Base-by-base conservation (phyloP, 2,329 filamentous ascomycete genomes). In the Mycosphaerelloides madeirae region DNA sequence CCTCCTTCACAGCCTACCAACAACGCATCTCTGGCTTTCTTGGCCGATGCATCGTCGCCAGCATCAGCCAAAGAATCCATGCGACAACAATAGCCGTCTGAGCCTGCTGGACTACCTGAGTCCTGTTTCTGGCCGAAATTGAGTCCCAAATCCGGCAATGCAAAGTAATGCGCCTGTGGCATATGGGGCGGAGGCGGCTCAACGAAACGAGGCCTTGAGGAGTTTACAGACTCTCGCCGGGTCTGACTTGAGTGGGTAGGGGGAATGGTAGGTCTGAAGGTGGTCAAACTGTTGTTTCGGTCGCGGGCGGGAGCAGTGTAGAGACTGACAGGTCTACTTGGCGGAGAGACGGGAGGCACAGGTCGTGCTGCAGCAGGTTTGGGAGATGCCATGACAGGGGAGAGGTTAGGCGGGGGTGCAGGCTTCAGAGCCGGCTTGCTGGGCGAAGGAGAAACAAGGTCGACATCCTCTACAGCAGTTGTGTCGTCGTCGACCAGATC, bases 1-100 rank as follows among this genome's bases (percentile, higher is more conserved):
- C 83, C 83, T 32, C 87, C 87, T 62, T 95, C 85, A 54, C 83
- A 88, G 1, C 90, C 90, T 7, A 87, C 78, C 3, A 95, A 66
- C 34, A 89, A 71, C 19, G 86, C 80, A 63, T 84, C 83, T 58
- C 85, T 77, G 42, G 69, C 60, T 11, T 60, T 56, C 20, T 57
- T 64, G 11, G 69, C 65, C 1, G 67, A 64, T 18, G 73, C 72
- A 34, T 71, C 65, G 12, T 71, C 70, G 2, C 70, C 68, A 43
- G 70, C 64, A 6, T 71, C 70, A 3, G 69, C 65, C 33, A 94
- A 72, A 2, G 75, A 81, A 63, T 95, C 90, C 57, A 95, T 89
- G 5, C 84, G 83, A 62, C 87, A 93, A 62, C 84, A 87, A 55
- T 85, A 88, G 6, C 85, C 87, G 34, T 77, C 78, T 29, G 62